Conservation (phyloP, 2,329 filamentous ascomycete genomes). For the Colletotrichum liaoningense region DNA sequence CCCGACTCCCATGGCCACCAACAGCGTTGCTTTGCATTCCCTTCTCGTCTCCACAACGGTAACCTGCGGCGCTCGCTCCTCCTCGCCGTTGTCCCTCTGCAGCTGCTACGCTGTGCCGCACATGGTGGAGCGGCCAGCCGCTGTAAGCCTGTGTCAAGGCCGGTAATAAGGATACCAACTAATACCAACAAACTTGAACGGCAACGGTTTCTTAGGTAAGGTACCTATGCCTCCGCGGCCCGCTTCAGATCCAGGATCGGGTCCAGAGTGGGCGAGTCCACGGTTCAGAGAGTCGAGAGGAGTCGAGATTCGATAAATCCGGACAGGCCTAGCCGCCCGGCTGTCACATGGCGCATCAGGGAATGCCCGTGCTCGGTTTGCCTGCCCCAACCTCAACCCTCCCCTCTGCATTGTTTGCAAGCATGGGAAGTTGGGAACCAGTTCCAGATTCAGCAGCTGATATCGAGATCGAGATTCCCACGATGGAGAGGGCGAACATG, state of each 20-base stretch:
- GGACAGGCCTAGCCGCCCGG: slow-evolving; percentile 3
- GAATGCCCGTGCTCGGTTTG: slow-evolving; percentile 15
- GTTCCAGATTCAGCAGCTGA: slow-evolving; percentile 27
- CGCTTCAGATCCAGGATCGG: slow-evolving; percentile 19
- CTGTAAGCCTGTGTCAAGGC: neutral
- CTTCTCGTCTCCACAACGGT: slow-evolving; percentile 15
- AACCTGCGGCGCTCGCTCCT: slow-evolving; percentile 1
- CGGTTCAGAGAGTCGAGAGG: neutral
- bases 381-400: slow-evolving; percentile 1
- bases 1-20: slow-evolving; percentile 8
- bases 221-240: neutral
- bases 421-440: slow-evolving; percentile 5
- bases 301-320: neutral
- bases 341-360: slow-evolving; percentile 31
- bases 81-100: slow-evolving; percentile 14
- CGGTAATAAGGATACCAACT: neutral
- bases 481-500: neutral
- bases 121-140: neutral
- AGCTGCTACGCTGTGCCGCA: neutral
- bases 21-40: slow-evolving; percentile 25
- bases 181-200: neutral
- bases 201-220: slow-evolving; percentile 1
- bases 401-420: slow-evolving; percentile 3
- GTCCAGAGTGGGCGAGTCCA: neutral
- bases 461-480: slow-evolving; percentile 14